phyloP scores from a whole-genome alignment of 2,329 filamentous ascomycete species.

The Sclerotinia glacialis region DNA sequence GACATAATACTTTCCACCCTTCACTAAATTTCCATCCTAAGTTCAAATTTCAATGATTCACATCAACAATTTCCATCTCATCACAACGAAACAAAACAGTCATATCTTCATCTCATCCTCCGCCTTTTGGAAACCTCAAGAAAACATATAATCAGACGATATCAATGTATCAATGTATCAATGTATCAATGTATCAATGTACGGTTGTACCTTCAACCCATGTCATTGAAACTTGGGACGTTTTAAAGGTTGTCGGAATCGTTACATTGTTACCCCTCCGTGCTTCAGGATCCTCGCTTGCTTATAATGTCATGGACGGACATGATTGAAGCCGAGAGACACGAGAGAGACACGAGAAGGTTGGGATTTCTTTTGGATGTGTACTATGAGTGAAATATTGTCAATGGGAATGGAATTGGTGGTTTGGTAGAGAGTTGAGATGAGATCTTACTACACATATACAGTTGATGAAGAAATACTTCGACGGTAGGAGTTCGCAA shows the following conservation, averaged over 20 bases:
- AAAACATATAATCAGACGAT: neutral
- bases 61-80: neutral
- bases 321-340: constrained; percentile 7
- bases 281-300: constrained; percentile 31
- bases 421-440: neutral
- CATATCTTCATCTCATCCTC: neutral
- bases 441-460: too few relatives aligned
- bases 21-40: neutral
- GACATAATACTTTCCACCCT: neutral
- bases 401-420: neutral
- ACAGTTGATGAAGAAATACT: too few relatives aligned
- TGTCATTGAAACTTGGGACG: constrained; percentile 29
- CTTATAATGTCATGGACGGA: constrained; percentile 23
- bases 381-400: neutral
- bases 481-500: too few relatives aligned
- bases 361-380: neutral
- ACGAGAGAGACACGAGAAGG: neutral
- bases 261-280: constrained; percentile 28
- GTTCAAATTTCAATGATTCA: neutral
- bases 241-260: constrained; percentile 28
- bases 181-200: too few relatives aligned
- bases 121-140: neutral
- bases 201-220: neutral
- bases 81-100: neutral
- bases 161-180: neutral